Conservation (phyloP, 768 basidiomycete species). For the Macrocybe gigantea region DNA sequence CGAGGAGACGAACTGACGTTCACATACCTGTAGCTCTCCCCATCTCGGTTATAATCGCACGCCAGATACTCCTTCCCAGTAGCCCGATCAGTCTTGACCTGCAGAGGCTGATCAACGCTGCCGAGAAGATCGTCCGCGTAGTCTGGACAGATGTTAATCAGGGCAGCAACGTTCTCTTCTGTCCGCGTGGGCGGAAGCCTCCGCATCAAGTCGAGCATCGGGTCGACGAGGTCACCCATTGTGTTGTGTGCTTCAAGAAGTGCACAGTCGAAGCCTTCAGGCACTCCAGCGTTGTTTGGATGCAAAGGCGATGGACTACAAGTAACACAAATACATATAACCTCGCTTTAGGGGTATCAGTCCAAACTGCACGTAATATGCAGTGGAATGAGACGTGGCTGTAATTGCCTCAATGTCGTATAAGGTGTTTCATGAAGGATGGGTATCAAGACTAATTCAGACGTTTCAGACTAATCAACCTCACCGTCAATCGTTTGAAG, state of each 20-base stretch:
- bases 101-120: conserved; percentile 91
- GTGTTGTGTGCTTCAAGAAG: conserved; percentile 3
- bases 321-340: no score
- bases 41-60: conserved; percentile 91
- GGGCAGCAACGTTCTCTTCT: conserved; percentile 78
- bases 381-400: no score
- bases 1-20: not conserved
- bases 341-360: no score
- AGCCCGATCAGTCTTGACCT: conserved; percentile 70
- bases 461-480: no score
- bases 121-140: conserved; percentile 92
- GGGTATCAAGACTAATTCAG: no score
- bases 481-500: no score
- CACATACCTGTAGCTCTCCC: conserved; percentile 80
- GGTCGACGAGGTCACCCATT: conserved; percentile 79
- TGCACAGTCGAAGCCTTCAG: not conserved
- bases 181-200: conserved; percentile 90
- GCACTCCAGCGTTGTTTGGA: not conserved
- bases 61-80: conserved; percentile 88
- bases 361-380: no score
- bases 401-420: no score
- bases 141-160: conserved; percentile 83
- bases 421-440: no score
- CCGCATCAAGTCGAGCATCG: conserved; percentile 94
- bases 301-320: not conserved